Evolutionary conservation across 2,329 filamentous ascomycete species (phyloP), one percentile per base, ranked within the genome.

Genomic region (Tolypocladium ovalisporum): DNA sequence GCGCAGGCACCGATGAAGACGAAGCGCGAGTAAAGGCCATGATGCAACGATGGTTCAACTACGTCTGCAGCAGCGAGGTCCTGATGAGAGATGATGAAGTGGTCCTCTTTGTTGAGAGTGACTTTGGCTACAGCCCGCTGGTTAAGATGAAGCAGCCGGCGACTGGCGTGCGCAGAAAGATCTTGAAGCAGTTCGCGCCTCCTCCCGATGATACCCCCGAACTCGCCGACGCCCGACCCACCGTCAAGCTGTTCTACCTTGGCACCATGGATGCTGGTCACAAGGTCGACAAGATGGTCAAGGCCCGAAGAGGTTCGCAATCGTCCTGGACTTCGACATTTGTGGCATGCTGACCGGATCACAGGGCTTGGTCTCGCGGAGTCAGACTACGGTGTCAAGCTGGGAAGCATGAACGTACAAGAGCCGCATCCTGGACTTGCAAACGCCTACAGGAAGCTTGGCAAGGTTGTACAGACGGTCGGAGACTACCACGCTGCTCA

Each of bases 101-200:
- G 85, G 85, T 97, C 6, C 86, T 97, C 59, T 99, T 99, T 66
- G 91, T 99, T n/a, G 94, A 99, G 74, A 96, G 90, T 69, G 94
- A 99, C 71, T 97, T 97, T 71, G 94, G 94, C 44, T 99, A 99
- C 73, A 97, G 91, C 67, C 94, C 94, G 1, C 88, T 97, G 67
- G 87, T 97, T 52, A 87, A 93, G 71, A 90, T 91, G 80, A 96
- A 95, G 78, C 94, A 99, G 72, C 94, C 94, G 27, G 94, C 94
- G 10, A 99, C 94, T 1, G 94, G 94, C 49, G 90, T 99, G 64
- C 85, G 94, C 61, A 84, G 94, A 68, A 97, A 97, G 76, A 88
- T 97, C 60, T 79, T 99, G 70, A 99, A 99, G 79, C 94, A 99
- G 72, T 99, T 99, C 73, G 93, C 94, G 40, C 94, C 94, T 36